Base-by-base conservation (phyloP, 768 basidiomycete genomes). In the Kockovaella imperatae region DNA sequence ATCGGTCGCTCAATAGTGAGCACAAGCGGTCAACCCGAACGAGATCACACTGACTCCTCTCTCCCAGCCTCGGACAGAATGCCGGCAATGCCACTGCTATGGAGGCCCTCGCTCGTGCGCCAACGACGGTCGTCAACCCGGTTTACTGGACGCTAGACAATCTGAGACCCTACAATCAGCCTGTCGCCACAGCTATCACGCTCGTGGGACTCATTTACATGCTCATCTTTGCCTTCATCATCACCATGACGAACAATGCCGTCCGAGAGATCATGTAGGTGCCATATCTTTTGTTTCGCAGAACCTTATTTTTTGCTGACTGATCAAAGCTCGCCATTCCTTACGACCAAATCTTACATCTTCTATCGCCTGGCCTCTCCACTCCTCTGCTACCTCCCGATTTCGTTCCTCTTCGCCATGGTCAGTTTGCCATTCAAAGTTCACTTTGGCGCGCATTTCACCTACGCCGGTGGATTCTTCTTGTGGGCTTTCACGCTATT, bases 351-450 rank as follows among this genome's bases (percentile, higher is more conserved):
- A 13, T 53, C 69, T 0, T 74, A 74, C 56, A 51, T 76, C 36
- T 49, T 40, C 1, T 62, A 75, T 21, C 71, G 76, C 17, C 21
- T 76, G 5, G 26, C 62, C 28, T 57, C 68, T 0, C 76, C 76
- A 0, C 28, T 75, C 17, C 31, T 71, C 20, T 50, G 60, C 7
- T 76, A 76, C 58, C 45, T 74, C 30, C 64, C 72, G 35, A 52
- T 77, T 10, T 72, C 73, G 17, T 57, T 76, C 53, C 68, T 71
- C 54, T 76, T 75, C 57, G 62, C 75, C n/a, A 70, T 70, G 69
- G 47, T 77, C 57, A 73, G 65, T 56, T 58, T 77, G 29, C 74
- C 75, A 2, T 77, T 75, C 67, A 62, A 72, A 20, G 58, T 76
- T 13, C 72, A 74, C n/a, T 74, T 76, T 35, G 72, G 57, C 20